Evolutionary conservation across 306 rosid genomes (phyloP), one percentile per base, ranked within the genome.

Genomic region (Cucurbita ficifolia): DNA sequence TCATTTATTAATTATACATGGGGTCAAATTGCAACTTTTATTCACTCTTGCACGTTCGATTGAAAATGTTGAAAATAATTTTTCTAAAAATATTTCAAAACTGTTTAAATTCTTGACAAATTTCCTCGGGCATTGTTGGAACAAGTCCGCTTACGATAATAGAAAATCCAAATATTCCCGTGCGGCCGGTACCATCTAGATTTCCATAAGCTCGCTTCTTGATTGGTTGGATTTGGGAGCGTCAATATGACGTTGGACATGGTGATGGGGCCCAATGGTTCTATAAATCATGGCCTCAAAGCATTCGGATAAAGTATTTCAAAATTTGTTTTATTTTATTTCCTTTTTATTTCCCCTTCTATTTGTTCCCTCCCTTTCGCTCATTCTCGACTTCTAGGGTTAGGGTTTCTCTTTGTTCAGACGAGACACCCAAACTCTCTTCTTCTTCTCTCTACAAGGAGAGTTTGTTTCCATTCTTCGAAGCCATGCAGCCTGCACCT

Each of bases 401-500:
- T 90, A 86, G 95, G 96, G 87, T 81, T 51, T 63, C 57, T 55
- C 50, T 33, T 29, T 7, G 56, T 11, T 24, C 10, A 68, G 42
- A 24, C 73, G 56, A 68, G 42, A 24, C 56, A 2, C 73, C 42
- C 12, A 29, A 68, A 18, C 79, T 68, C 72, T 33, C 80, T 12
- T 17, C 12, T 18, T 16, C 54, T 74, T 70, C 56, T 63, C 60
- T 70, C 56, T 16, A 43, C 61, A 54, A 72, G 43, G 18, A 43
- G 19, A 57, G 14, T 1, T 77, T 69, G 39, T 29, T 75, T 24
- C 63, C 35, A 21, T 22, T 35, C 56, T 33, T 36, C 57, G 16
- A 9, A 5, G 88, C 81, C 92, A 94, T 94, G 99, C 99, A 91
- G 73, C 89, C 96, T 5, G 91, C 87, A 21, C 85, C 86, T 52